phyloP scores from a whole-genome alignment of 371 early-diverging fungal species.

The Apophysomyces ossiformis region DNA sequence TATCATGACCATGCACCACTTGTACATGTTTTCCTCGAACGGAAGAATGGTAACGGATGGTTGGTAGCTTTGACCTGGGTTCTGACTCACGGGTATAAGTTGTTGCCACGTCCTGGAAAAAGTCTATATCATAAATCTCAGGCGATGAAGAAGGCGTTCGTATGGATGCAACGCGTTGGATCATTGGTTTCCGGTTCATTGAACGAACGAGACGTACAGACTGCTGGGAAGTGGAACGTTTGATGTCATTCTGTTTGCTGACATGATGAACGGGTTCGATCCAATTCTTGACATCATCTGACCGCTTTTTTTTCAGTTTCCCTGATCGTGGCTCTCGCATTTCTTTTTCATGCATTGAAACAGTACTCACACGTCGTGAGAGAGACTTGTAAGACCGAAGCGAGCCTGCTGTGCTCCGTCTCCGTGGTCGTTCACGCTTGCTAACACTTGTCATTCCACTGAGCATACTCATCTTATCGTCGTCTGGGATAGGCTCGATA shows the following conservation, averaged over 20 bases:
- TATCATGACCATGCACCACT: slow-evolving; percentile 12
- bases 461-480: slow-evolving; percentile 12
- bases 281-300: slow-evolving; percentile 51
- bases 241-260: background rate
- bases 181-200: slow-evolving; percentile 20
- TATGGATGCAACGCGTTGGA: slow-evolving; percentile 9
- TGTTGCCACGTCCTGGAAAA: slow-evolving; percentile 42
- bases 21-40: slow-evolving; percentile 33
- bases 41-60: slow-evolving; percentile 40
- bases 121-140: slow-evolving; percentile 32
- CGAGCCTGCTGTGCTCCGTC: slow-evolving; percentile 2
- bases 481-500: slow-evolving; percentile 22
- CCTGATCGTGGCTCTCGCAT: background rate
- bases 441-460: slow-evolving; percentile 22
- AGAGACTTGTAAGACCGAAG: background rate
- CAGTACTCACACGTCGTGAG: background rate
- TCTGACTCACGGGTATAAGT: slow-evolving; percentile 17
- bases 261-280: slow-evolving; percentile 19
- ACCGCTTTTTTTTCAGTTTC: slow-evolving; percentile 41
- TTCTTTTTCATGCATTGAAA: background rate
- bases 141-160: slow-evolving; percentile 19
- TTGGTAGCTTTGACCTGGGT: background rate
- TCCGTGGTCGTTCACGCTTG: background rate
- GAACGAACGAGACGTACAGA: slow-evolving; percentile 1
- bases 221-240: slow-evolving; percentile 5